Conservation (phyloP, 371 early-diverging fungal species). For the Mucor velutinosus region DNA sequence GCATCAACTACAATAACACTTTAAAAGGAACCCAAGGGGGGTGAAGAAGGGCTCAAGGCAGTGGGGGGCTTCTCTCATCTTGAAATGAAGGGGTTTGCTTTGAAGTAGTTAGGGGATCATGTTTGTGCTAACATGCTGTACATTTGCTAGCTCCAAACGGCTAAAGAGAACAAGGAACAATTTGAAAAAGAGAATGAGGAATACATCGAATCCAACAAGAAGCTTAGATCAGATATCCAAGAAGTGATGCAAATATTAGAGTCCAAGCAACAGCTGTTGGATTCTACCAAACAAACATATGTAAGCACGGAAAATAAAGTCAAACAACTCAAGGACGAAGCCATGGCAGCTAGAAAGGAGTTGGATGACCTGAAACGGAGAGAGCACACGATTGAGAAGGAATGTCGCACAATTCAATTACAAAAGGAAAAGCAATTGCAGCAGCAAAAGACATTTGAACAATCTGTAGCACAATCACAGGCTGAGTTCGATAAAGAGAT, state of each 20-base stretch:
- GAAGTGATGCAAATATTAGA: conserved; percentile 43
- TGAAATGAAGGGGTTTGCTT: background rate
- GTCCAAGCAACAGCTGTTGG: conserved; percentile 42
- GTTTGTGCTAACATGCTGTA: background rate
- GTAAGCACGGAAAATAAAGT: conserved; percentile 27
- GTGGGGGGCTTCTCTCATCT: background rate
- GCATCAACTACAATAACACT: background rate
- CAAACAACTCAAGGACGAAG: conserved; percentile 43
- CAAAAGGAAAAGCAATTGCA: conserved; percentile 29
- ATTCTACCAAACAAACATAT: conserved; percentile 34
- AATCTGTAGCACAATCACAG: conserved; percentile 26
- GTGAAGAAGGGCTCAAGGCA: background rate
- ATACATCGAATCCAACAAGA: conserved; percentile 39
- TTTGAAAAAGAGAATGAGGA: conserved; percentile 34
- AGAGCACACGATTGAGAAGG: conserved; percentile 29
- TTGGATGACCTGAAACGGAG: conserved; percentile 36
- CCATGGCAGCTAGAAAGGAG: conserved; percentile 40
- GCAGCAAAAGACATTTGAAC: conserved; percentile 23
- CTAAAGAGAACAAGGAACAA: conserved; percentile 26
- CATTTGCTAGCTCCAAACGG: conserved; percentile 28
- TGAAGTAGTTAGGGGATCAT: background rate
- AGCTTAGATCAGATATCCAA: conserved; percentile 41
- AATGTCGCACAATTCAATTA: conserved; percentile 23
- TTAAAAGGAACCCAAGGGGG: background rate
- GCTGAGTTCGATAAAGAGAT: conserved; percentile 30